Percentiles rank a stretch among this genome's conserved stretches.
Conservation (phyloP, 164 flowering plant genomes). For the Sextonia rubra region DNA sequence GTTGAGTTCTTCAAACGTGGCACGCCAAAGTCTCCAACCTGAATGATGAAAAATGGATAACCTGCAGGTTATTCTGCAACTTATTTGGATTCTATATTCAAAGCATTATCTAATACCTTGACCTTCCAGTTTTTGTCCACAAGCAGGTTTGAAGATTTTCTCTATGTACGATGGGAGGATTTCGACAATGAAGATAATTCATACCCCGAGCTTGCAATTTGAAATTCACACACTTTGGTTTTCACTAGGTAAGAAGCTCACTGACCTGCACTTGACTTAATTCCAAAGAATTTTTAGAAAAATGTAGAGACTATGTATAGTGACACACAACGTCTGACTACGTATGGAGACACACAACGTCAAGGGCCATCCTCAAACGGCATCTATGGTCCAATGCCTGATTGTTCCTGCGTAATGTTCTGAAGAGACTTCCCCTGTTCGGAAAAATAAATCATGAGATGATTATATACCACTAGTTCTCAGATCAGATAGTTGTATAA, state of each 20-base stretch:
- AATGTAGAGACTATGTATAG: background rate
- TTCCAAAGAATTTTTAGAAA: background rate
- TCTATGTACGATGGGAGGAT: conserved; percentile 85
- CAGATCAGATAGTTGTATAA: background rate
- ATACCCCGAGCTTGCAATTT: conserved; percentile 73
- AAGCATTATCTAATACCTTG: conserved; percentile 45
- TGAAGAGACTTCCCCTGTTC: conserved; percentile 84
- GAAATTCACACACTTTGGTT: background rate
- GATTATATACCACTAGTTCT: background rate
- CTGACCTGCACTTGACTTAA: background rate
- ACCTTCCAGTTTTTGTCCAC: conserved; percentile 86
- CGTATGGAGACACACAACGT: conserved; percentile 50
- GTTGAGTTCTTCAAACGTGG: conserved; percentile 66
- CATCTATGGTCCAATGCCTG: conserved; percentile 56
- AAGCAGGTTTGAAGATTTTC: conserved; percentile 87
- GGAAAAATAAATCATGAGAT: conserved; percentile 8
- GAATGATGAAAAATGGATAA: conserved; percentile 1
- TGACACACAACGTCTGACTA: conserved; percentile 75
- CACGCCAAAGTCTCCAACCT: conserved; percentile 94
- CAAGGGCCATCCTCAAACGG: conserved; percentile 81
- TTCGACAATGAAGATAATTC: conserved; percentile 81
- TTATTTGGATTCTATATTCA: background rate
- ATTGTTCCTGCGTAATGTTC: conserved; percentile 54
- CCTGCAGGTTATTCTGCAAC: background rate
- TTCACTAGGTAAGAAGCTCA: background rate